Evolutionary conservation across 495 filamentous ascomycete genomes (phyloP).

Genomic region (Penicillium psychrofluorescens): DNA sequence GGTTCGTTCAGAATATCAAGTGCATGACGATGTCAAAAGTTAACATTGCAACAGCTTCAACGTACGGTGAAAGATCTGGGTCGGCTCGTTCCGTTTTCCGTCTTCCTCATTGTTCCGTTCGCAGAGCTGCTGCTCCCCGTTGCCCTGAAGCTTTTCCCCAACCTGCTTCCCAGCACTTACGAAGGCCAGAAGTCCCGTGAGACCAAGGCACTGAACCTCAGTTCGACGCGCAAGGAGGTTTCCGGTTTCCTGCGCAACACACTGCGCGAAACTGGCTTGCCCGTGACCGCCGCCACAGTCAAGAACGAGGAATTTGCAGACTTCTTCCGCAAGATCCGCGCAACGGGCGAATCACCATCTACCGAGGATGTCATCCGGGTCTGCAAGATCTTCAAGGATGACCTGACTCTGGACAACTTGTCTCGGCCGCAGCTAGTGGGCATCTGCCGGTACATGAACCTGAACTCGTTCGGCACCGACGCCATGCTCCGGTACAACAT

Average conservation of each 20-base stretch:
- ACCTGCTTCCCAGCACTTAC: constrained; percentile 93
- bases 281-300: constrained; percentile 74
- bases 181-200: constrained; percentile 88
- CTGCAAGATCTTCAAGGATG: constrained; percentile 99
- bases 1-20: constrained; percentile 27
- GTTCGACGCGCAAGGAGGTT: constrained; percentile 88
- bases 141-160: constrained; percentile 91
- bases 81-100: constrained; percentile 89
- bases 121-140: constrained; percentile 92
- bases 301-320: constrained; percentile 93
- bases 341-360: constrained; percentile 83
- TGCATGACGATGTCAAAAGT: background rate
- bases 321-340: constrained; percentile 94
- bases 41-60: constrained; percentile 51
- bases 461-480: constrained; percentile 94
- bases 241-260: constrained; percentile 86
- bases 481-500: constrained; percentile 96
- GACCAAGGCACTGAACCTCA: constrained; percentile 71
- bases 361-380: constrained; percentile 94
- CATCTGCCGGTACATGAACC: constrained; percentile 98
- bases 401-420: constrained; percentile 93
- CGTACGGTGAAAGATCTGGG: constrained; percentile 90
- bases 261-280: constrained; percentile 84
- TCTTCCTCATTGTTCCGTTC: constrained; percentile 95
- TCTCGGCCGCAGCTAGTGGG: constrained; percentile 92